Evolutionary conservation across 805 yeast genomes (phyloP), one percentile per base, ranked within the genome.

Genomic region (Danielozyma ontarioensis): DNA sequence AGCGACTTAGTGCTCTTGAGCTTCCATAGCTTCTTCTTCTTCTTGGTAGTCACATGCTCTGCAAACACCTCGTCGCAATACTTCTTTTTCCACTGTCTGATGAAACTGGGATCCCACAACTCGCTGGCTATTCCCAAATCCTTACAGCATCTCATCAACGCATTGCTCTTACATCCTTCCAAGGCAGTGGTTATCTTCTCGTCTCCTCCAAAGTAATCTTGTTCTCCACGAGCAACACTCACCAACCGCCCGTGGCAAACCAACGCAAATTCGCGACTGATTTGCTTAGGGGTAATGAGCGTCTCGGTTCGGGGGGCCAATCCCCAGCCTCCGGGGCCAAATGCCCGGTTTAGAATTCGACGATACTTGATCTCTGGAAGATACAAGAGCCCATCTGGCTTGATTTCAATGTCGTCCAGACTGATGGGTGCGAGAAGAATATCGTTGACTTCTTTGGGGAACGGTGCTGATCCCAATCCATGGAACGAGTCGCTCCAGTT

Each of bases 301-400:
- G 95, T 83, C 43, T 84, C 90, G 0, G 95, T 79, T 35, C 98
- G 68, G 8, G 98, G 97, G 1, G 94, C 96, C 35, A 93, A 66
- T 1, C 97, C 97, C 98, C 98, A 93, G 2, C 95, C 97, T 17
- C 98, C 98, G 5, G 98, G 96, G 3, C 98, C 98, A 66, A 93
- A 90, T 0, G 97, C 94, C 25, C 71, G 70, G 59, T 90, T 90
- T 44, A 93, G 61, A 15, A 89, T 81, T 28, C 98, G 73, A 44
- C 98, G 75, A 55, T 93, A 93, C 55, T 90, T 90, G 61, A 93
- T 93, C 56, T 93, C 98, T 0, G 98, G 98, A 29, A 93, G 64
- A 50, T 86, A 93, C 5, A 93, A 58, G 32, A 93, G 64, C 12
- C 97, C 97, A 56, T 93, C 98, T 1, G 97, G 97, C 40, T 90